These are phyloP conservation scores for Dipteronia sinensis DNA, from an alignment of 345 rosid genomes.

Conservation along the genomic window DNA sequence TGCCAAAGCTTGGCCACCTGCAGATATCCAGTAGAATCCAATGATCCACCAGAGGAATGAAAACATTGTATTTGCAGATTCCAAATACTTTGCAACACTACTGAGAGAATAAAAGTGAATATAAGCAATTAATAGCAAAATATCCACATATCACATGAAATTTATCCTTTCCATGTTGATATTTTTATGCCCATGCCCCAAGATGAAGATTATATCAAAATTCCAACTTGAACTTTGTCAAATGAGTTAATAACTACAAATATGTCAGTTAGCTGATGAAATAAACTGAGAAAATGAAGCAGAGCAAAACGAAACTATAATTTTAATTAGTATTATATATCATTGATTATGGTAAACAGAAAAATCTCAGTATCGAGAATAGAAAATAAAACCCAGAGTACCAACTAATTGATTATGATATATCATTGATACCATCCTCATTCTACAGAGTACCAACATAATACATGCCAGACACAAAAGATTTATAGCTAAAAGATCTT, in stretches of 20 bases:
- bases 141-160: background rate
- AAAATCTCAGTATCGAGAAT: no score
- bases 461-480: no score
- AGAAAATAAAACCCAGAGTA: background rate
- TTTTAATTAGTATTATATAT: background rate
- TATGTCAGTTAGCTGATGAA: background rate
- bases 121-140: slow-evolving; percentile 6
- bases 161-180: background rate
- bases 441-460: no score
- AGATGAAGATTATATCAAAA: background rate
- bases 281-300: background rate
- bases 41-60: slow-evolving; percentile 99
- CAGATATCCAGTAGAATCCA: slow-evolving; percentile 99
- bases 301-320: background rate
- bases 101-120: slow-evolving; percentile 26
- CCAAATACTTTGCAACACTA: slow-evolving; percentile 86
- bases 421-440: no score
- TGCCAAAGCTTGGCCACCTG: slow-evolving; percentile 79
- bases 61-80: slow-evolving; percentile 96
- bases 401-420: no score
- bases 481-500: no score
- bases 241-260: background rate
- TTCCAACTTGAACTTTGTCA: background rate
- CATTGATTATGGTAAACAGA: background rate
- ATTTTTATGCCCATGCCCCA: background rate